These are phyloP conservation scores for Carnegiea gigantea DNA, from an alignment of 179 eudicot species.

Conservation along the genomic window DNA sequence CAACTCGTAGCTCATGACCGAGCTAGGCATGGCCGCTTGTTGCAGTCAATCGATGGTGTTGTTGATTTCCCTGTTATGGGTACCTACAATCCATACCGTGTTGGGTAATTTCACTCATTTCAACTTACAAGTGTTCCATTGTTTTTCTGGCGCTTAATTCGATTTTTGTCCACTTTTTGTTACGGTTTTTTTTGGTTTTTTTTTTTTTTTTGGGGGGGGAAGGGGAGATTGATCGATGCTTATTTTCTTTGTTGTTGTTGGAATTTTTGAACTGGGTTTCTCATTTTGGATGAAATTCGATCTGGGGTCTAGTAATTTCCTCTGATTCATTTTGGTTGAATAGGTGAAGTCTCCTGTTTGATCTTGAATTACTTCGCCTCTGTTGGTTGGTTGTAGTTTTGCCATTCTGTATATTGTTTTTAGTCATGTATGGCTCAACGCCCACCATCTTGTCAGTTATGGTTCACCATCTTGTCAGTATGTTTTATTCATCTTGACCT, in stretches of 20 bases:
- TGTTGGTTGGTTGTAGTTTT: neutral
- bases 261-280: constrained; percentile 16
- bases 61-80: constrained; percentile 83
- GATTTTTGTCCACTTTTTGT: too few relatives aligned
- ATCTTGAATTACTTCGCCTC: neutral
- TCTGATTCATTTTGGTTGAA: constrained; percentile 1
- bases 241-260: neutral
- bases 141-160: neutral
- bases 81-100: constrained; percentile 73
- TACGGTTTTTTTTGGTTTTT: neutral
- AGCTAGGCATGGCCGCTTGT: constrained; percentile 62
- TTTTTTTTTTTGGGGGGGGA: neutral
- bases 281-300: neutral
- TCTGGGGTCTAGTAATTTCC: constrained; percentile 5
- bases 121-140: neutral
- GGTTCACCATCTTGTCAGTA: neutral
- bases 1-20: constrained; percentile 75
- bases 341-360: neutral
- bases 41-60: constrained; percentile 67
- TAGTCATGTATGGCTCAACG: constrained; percentile 5
- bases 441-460: constrained; percentile 1
- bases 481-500: neutral
- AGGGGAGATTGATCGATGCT: neutral
- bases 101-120: constrained; percentile 60
- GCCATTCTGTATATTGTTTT: neutral